Base-by-base conservation (phyloP, 2,329 filamentous ascomycete species). In the Chaetomium olivaceum region DNA sequence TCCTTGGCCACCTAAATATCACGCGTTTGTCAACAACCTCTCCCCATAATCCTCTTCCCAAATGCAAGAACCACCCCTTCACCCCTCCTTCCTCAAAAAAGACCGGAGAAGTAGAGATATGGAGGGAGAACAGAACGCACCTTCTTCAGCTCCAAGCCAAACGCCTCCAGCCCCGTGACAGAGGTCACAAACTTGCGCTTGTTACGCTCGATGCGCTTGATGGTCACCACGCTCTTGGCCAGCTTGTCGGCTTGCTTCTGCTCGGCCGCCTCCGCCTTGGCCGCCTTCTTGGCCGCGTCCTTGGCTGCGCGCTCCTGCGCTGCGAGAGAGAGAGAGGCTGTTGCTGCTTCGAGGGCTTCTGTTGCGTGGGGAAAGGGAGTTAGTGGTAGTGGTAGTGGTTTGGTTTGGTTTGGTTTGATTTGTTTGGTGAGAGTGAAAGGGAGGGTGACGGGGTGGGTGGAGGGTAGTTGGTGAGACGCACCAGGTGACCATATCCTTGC, bases 171-270 rank as follows among this genome's bases (percentile, higher is more conserved):
- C 0, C 95, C 95, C 7, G 87, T 87, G n/a, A 99, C 89, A 19
- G 93, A 90, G 0, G 95, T 99, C 62, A 99, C 93, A 76, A 89
- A 96, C 82, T 99, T 99, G 75, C 95, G 88, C 85, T 99, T 99
- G 80, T 97, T 98, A 69, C 95, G 89, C 83, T 98, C 95, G 73
- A 99, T 95, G 29, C 95, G 91, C 85, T 97, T 97, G 81, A 99
- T 97, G 64, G 87, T 89, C 62, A 99, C 82, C 75, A 93, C 90
- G 70, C 90, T 91, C 67, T 90, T 87, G 46, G 92, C 92, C 72
- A 94, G 90, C 75, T 90, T 89, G 76, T 93, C 92, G 27, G 89
- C 89, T 69, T 93, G 89, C 76, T 93, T 92, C 69, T 89, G 87
- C 79, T 97, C 94, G 23, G 88, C 89, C 29, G 93, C 89, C 70